These are phyloP conservation scores for Aspergillus funiculosus DNA, from an alignment of 495 filamentous ascomycete species.

Conservation along the genomic window DNA sequence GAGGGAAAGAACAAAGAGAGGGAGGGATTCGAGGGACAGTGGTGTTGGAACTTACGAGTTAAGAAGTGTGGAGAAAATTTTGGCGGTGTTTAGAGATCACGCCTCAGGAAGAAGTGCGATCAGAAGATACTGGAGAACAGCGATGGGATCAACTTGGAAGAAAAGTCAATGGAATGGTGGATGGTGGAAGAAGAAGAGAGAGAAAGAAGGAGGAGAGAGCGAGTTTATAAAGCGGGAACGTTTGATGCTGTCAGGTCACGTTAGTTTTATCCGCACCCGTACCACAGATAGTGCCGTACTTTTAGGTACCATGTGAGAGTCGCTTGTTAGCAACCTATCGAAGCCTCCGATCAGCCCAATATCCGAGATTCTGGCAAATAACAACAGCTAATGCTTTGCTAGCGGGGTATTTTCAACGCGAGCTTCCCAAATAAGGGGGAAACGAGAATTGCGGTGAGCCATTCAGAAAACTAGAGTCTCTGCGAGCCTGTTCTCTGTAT, in stretches of 20 bases:
- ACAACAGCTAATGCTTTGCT: background rate
- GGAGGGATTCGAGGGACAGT: background rate
- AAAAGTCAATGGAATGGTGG: conserved; percentile 6
- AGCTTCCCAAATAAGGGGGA: background rate
- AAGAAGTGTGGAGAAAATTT: conserved; percentile 47
- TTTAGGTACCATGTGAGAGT: too few species aligned
- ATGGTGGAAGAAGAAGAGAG: conserved; percentile 7
- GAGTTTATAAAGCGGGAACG: conserved; percentile 16
- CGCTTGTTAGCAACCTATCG: background rate
- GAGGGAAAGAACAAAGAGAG: background rate
- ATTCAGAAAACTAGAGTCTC: too few species aligned
- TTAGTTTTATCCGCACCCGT: conserved; percentile 13
- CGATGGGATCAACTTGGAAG: background rate
- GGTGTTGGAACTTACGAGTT: conserved; percentile 42
- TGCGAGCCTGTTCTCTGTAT: too few species aligned
- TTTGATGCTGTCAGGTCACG: conserved; percentile 7
- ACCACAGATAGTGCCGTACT: background rate
- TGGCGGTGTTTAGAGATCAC: conserved; percentile 45
- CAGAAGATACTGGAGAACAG: conserved; percentile 18
- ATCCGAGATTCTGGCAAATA: background rate
- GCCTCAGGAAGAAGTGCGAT: conserved; percentile 37
- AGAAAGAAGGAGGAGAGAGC: conserved; percentile 3
- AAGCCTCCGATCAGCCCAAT: background rate
- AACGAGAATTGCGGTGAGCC: conserved; percentile 14
- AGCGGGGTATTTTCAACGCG: conserved; percentile 1